These are phyloP conservation scores for Asparagopsis taxiformis DNA, from an alignment of 31 red algal species.

Conservation along the genomic window DNA sequence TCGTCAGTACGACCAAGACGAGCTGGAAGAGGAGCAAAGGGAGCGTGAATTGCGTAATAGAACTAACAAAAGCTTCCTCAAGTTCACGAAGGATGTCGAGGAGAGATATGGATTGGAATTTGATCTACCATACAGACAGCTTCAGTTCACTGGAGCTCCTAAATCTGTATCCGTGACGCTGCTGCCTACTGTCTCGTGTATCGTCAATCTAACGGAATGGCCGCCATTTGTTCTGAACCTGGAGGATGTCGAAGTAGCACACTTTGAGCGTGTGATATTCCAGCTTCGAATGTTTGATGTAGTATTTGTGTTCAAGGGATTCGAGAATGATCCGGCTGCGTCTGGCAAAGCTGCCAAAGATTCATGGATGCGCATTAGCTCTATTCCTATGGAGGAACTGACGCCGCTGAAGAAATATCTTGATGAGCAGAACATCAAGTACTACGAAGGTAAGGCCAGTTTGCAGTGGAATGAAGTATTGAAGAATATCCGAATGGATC, in stretches of 20 bases:
- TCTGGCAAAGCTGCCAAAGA: slow-evolving; percentile 48
- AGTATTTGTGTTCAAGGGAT: slow-evolving; percentile 93
- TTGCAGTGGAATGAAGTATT: slow-evolving; percentile 88
- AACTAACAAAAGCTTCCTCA: slow-evolving; percentile 82
- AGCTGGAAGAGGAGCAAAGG: slow-evolving; percentile 94
- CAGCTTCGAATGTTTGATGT: slow-evolving; percentile 91
- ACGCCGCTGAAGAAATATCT: slow-evolving; percentile 76
- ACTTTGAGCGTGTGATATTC: slow-evolving; percentile 95
- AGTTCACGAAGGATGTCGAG: slow-evolving; percentile 91
- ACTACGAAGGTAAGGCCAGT: slow-evolving; percentile 84
- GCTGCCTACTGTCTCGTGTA: slow-evolving; percentile 86
- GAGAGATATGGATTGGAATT: slow-evolving; percentile 81
- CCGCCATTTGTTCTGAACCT: slow-evolving; percentile 87
- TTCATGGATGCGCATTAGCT: slow-evolving; percentile 81
- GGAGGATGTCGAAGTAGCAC: slow-evolving; percentile 88
- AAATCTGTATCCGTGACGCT: slow-evolving; percentile 57
- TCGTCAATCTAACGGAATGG: slow-evolving; percentile 91
- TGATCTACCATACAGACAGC: slow-evolving; percentile 91
- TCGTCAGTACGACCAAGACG: slow-evolving; percentile 87
- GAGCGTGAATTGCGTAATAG: slow-evolving; percentile 89
- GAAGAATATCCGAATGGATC: slow-evolving; percentile 81
- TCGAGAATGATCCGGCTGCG: slow-evolving; percentile 60
- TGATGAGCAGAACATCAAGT: slow-evolving; percentile 90
- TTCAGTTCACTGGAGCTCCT: slow-evolving; percentile 87
- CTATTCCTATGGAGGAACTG: slow-evolving; percentile 79